Conservation (phyloP, 2,329 filamentous ascomycete species). For the Hymenoscyphus infarciens region DNA sequence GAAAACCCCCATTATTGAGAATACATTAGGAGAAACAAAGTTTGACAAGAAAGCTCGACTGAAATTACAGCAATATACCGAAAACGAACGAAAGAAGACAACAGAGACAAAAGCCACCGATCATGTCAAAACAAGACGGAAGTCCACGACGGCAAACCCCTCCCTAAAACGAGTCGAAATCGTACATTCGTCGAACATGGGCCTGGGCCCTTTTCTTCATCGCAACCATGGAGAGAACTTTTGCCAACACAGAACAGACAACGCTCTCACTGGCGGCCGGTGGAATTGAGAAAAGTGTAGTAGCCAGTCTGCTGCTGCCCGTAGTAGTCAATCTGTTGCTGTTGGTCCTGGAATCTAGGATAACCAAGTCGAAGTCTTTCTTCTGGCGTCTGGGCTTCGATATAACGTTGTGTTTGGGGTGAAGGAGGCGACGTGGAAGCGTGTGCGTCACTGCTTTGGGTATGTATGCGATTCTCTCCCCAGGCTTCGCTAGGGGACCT, state of each 20-base stretch:
- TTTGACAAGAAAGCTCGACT: background rate
- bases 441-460: background rate
- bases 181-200: background rate
- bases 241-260: background rate
- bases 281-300: background rate
- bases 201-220: background rate
- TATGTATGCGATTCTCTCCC: background rate
- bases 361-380: constrained; percentile 3
- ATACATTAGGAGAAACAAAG: background rate
- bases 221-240: background rate
- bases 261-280: background rate
- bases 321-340: background rate
- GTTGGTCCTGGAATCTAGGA: background rate
- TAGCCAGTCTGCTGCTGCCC: background rate
- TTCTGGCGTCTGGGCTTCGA: background rate
- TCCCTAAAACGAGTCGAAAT: background rate
- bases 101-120: background rate
- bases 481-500: background rate
- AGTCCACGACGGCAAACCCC: background rate
- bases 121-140: background rate
- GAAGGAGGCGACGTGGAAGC: background rate
- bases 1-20: background rate
- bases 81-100: background rate
- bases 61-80: background rate
- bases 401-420: constrained; percentile 2